Evolutionary conservation across 306 rosid genomes (phyloP), one percentile per base, ranked within the genome.

Genomic region (Prunus padus): DNA sequence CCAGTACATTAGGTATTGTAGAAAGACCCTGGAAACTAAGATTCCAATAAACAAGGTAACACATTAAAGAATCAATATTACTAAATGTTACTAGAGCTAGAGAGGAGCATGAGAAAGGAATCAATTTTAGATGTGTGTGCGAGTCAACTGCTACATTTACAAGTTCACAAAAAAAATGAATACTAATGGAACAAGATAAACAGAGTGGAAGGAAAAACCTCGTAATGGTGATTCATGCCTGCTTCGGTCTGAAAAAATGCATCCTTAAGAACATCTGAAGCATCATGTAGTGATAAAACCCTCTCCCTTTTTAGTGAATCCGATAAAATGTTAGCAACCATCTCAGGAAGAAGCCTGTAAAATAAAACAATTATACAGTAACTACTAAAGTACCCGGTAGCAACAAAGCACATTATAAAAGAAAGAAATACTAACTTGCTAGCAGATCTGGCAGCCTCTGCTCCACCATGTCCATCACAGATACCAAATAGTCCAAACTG

Each of bases 381-480:
- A 67, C 55, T 64, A 67, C 68, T 51, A 42, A 42, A 82, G 65
- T 69, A 66, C 47, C 69, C 2, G 26, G 63, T 47, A 65, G 45
- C 51, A 45, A 57, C 70, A 81, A 72, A 69, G 82, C 72, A 69
- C 19, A 80, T 52, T 60, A 73, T 77, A 79, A 70, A 55, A 42
- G 63, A 72, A 37, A 37, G 62, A 70, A 81, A 76, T 73, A 88
- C 96, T 96, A 81, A 96, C 99, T 87, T 92, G 96, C 96, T 90
- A 77, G 96, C 99, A 88, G 85, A 82, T 87, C 74, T 90, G 63
- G 99, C 98, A 31, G 97, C 99, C 76, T 56, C 97, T 60, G 79
- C 93, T 80, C 99, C 99, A 42, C 97, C 92, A 79, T 96, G 99
- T 28, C 99, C 99, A 82, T 96, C 99, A 51, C 96, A 92, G 57